A percentile compares a stretch with the other conserved stretches of the same genome.
phyloP scores from a whole-genome alignment of 768 basidiomycete species.

The Pleurotus djamor region DNA sequence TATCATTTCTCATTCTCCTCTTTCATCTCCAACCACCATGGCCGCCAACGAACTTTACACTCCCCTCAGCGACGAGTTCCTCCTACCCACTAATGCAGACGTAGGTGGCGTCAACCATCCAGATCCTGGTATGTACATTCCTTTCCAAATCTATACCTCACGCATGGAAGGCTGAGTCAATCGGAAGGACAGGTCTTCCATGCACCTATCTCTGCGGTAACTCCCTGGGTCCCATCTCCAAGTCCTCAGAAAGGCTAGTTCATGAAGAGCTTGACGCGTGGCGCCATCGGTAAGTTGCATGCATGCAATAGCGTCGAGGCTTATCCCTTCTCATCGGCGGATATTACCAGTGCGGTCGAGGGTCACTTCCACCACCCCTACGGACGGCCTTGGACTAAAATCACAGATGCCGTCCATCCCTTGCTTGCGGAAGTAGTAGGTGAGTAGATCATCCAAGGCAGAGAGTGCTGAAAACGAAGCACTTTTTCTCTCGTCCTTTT shows the following conservation, averaged over 20 bases:
- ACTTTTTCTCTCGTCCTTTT: background rate
- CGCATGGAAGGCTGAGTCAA: background rate
- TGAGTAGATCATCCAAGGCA: constrained; percentile 27
- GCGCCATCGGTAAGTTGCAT: constrained; percentile 57
- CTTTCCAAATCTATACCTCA: background rate
- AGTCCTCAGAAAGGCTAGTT: constrained; percentile 67
- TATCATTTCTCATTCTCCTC: too few relatives aligned
- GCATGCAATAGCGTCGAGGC: constrained; percentile 6
- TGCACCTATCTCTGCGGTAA: constrained; percentile 95
- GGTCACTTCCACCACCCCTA: constrained; percentile 93
- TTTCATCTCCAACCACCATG: constrained; percentile 5
- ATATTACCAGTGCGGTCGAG: constrained; percentile 63
- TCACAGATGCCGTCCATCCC: constrained; percentile 69
- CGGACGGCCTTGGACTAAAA: constrained; percentile 78
- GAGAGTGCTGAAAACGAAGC: background rate
- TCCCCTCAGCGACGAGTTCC: constrained; percentile 52
- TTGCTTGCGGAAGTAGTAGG: constrained; percentile 83
- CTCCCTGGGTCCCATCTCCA: constrained; percentile 84
- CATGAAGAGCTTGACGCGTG: constrained; percentile 85
- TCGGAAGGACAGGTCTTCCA: constrained; percentile 36
- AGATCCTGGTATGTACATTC: constrained; percentile 28
- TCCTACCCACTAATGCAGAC: constrained; percentile 51
- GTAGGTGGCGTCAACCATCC: constrained; percentile 40
- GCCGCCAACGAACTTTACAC: constrained; percentile 20
- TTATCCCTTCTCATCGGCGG: constrained; percentile 6